Evolutionary conservation across 2,329 filamentous ascomycete species (phyloP), one percentile per base, ranked within the genome.

Genomic region (Lasiodiplodia citricola): DNA sequence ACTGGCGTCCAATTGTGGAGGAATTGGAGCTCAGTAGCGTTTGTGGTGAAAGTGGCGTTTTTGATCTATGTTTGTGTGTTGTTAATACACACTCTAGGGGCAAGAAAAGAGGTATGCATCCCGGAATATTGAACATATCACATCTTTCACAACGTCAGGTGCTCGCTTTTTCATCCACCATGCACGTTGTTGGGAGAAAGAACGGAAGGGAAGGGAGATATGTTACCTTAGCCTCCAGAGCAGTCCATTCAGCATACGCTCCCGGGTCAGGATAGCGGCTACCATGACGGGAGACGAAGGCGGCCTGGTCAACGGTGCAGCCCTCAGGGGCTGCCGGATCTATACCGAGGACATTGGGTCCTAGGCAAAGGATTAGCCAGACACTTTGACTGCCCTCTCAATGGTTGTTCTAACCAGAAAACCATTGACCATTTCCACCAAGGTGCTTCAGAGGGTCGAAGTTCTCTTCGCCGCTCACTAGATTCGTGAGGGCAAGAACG

Each of bases 261-360:
- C 88, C 87, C 1, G 79, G 79, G 70, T 90, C 89, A 0, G 88
- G 88, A 73, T 86, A 91, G 52, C 88, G 83, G 52, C 87, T 89
- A 21, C 89, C 89, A 79, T 90, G 89, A 21, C 88, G 85, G 2
- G 84, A 82, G 41, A 88, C 79, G 70, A 88, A 90, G 5, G 87
- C 86, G 3, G 86, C 88, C 72, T 88, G 85, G 69, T 91, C 87
- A 4, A 91, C 84, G 11, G 79, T 80, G 74, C 89, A 91, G 54
- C 84, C 82, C 1, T 84, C 80, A 0, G 88, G 88, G 1, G 87
- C 80, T 4, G 85, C 81, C 37, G 84, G 79, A 0, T 85, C 85
- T 67, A 90, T 87, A 14, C 79, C 81, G 69, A 86, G 83, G 57
- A 89, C 83, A 72, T 90, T 85, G 13, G 87, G 86, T 0, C 86